A percentile compares a stretch with the other conserved stretches of the same genome.
These are phyloP conservation scores for Phialophora chinensis DNA, from an alignment of 2,329 filamentous ascomycete genomes.

Conservation along the genomic window DNA sequence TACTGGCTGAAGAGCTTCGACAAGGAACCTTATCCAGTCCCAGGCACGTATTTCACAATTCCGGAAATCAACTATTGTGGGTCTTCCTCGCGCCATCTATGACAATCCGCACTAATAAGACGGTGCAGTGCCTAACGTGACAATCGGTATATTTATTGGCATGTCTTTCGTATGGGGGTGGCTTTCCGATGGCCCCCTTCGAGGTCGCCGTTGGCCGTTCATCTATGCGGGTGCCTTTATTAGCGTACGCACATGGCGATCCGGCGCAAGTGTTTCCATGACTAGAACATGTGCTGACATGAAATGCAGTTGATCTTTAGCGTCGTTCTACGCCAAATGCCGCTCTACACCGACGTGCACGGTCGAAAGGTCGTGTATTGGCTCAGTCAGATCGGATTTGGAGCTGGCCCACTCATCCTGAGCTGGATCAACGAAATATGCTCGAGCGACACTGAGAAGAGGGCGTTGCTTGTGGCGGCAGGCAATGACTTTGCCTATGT, in stretches of 20 bases:
- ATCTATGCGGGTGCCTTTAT: constrained; percentile 48
- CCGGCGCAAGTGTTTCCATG: not conserved
- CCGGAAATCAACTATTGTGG: constrained; percentile 47
- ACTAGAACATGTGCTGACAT: constrained; percentile 9
- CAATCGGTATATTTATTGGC: constrained; percentile 46
- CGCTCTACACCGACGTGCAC: constrained; percentile 46
- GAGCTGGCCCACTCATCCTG: constrained; percentile 49
- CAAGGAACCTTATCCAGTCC: constrained; percentile 45
- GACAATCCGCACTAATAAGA: constrained; percentile 4
- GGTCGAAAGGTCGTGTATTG: constrained; percentile 49
- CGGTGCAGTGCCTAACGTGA: constrained; percentile 42
- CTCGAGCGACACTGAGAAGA: constrained; percentile 42
- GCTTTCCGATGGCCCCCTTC: constrained; percentile 47
- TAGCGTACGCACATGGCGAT: constrained; percentile 39
- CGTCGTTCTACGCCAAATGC: constrained; percentile 46
- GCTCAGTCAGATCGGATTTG: constrained; percentile 42
- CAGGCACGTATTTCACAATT: constrained; percentile 44
- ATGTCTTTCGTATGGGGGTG: constrained; percentile 48
- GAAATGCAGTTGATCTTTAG: constrained; percentile 43
- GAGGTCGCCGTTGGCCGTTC: constrained; percentile 48
- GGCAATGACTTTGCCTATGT: constrained; percentile 46
- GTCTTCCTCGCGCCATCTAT: constrained; percentile 21
- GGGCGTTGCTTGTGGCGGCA: constrained; percentile 44
- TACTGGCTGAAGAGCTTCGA: constrained; percentile 54
- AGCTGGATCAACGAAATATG: constrained; percentile 49